Percentiles rank a stretch among this genome's conserved stretches.
Evolutionary conservation across 768 basidiomycete species (phyloP).

Genomic region (Heimioporus sp.): DNA sequence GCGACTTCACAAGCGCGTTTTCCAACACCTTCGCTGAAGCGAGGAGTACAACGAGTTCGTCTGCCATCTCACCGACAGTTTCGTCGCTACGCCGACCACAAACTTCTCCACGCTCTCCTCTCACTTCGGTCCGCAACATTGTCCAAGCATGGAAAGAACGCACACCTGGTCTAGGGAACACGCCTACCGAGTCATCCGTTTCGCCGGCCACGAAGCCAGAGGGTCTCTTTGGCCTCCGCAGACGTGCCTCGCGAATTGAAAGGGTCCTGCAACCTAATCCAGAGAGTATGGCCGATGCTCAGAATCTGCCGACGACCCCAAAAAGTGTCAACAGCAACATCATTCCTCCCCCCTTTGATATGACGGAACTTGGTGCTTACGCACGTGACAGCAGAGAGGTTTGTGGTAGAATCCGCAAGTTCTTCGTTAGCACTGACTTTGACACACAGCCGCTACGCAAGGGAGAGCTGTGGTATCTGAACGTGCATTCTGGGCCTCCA

Average conservation of each 20-base stretch:
- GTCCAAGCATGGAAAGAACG: constrained; percentile 81
- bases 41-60: constrained; percentile 20
- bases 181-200: constrained; percentile 37
- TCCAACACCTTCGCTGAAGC: constrained; percentile 41
- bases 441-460: constrained; percentile 74
- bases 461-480: constrained; percentile 87
- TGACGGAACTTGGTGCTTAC: constrained; percentile 44
- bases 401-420: constrained; percentile 5
- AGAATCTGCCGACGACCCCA: constrained; percentile 22
- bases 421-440: constrained; percentile 10
- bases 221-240: constrained; percentile 34
- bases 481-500: constrained; percentile 80
- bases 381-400: constrained; percentile 45
- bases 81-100: constrained; percentile 62
- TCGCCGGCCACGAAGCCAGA: constrained; percentile 34
- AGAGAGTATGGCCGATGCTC: constrained; percentile 8
- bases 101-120: constrained; percentile 65
- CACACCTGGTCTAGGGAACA: constrained; percentile 44
- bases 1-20: constrained; percentile 36
- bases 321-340: constrained; percentile 31
- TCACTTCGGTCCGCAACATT: constrained; percentile 74
- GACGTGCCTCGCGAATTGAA: constrained; percentile 30
- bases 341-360: constrained; percentile 46
- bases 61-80: constrained; percentile 39
- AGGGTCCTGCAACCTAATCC: constrained; percentile 11